These are phyloP conservation scores for Aspergillus persii DNA, from an alignment of 2,329 filamentous ascomycete species.

Conservation along the genomic window DNA sequence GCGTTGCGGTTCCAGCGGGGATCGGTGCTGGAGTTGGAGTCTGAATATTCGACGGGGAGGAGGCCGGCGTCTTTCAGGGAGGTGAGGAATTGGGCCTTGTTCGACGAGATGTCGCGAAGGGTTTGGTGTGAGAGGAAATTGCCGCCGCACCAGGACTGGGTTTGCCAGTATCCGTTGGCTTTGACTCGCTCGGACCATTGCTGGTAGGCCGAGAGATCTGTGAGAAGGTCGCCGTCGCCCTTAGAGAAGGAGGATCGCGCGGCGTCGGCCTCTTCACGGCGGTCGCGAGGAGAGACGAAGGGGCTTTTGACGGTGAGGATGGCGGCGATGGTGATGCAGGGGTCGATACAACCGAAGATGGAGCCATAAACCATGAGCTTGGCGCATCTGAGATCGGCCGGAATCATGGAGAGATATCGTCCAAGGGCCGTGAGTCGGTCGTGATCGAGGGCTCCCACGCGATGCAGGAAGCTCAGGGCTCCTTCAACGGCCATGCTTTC, in stretches of 20 bases:
- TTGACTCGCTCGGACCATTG: conserved; percentile 70
- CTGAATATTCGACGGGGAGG: conserved; percentile 53
- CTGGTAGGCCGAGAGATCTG: conserved; percentile 80
- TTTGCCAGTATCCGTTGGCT: conserved; percentile 45
- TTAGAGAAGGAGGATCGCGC: conserved; percentile 71
- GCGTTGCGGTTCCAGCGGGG: conserved; percentile 37
- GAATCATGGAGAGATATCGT: conserved; percentile 90
- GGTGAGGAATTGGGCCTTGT: conserved; percentile 78
- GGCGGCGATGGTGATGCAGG: conserved; percentile 82
- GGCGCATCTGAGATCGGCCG: conserved; percentile 85
- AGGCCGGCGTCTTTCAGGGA: conserved; percentile 86
- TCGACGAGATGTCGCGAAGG: conserved; percentile 83
- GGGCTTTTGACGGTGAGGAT: conserved; percentile 88
- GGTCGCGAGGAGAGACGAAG: conserved; percentile 80
- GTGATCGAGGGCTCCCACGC: conserved; percentile 87
- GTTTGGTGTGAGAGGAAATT: conserved; percentile 84
- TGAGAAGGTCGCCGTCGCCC: conserved; percentile 82
- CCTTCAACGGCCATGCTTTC: conserved; percentile 81
- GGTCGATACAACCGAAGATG: conserved; percentile 87
- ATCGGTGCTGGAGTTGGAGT: conserved; percentile 24
- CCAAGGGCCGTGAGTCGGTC: conserved; percentile 87
- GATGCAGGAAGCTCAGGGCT: conserved; percentile 71
- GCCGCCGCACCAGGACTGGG: conserved; percentile 71
- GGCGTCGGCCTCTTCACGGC: conserved; percentile 75
- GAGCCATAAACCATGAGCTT: conserved; percentile 95